phyloP scores from a whole-genome alignment of 83 land plant species.

The Diphasiastrum complanatum region DNA sequence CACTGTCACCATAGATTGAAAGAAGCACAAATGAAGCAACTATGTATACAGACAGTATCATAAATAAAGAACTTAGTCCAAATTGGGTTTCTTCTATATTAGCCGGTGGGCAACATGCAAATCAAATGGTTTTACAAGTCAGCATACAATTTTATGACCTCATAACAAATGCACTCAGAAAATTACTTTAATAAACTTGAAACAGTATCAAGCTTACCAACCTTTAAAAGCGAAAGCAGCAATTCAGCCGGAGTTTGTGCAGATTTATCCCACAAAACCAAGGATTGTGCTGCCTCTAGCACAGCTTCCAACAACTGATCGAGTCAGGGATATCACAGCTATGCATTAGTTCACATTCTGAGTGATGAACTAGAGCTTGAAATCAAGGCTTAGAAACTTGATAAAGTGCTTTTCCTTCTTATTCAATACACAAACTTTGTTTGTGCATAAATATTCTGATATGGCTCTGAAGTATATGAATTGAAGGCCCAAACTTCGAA shows the following conservation, averaged over 20 bases:
- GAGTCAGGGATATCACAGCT: not conserved
- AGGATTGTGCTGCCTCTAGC: conserved; percentile 51
- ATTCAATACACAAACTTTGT: not conserved
- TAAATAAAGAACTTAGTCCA: not conserved
- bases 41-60: not conserved
- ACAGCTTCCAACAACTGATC: conserved; percentile 72
- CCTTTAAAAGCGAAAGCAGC: conserved; percentile 65
- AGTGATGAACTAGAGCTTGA: conserved; percentile 4
- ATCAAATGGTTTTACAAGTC: no score
- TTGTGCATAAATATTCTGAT: not conserved
- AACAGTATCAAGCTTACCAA: not conserved
- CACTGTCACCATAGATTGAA: not conserved
- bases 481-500: not conserved
- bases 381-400: not conserved
- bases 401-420: not conserved
- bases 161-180: not conserved
- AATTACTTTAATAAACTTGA: no score
- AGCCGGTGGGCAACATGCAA: no score
- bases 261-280: conserved; percentile 56
- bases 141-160: not conserved
- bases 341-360: not conserved
- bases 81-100: no score
- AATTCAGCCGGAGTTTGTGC: conserved; percentile 48
- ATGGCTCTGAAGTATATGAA: not conserved
- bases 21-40: not conserved